Base-by-base conservation (phyloP, 106 monocot genomes). In the Allium cepa region DNA sequence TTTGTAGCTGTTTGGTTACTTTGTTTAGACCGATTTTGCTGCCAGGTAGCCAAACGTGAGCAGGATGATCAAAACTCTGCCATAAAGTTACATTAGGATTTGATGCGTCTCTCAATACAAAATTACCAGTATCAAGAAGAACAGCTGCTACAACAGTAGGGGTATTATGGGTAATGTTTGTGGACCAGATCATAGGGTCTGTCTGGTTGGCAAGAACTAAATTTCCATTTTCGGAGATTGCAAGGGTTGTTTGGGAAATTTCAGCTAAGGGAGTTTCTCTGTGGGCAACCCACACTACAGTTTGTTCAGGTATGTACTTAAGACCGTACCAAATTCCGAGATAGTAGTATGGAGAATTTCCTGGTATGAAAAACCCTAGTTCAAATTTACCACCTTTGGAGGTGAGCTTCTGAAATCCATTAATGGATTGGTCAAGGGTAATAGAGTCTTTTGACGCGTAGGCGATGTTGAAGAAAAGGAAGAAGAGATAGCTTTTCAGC, bases 11-110 rank as follows among this genome's bases (percentile, higher is more conserved):
- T 45, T 68, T 71, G 12, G 75, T 78, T 46, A 50, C 61, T 14
- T 68, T 75, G 47, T 80, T 83, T 12, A 72, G 22, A 3, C 72
- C 57, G 4, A 90, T 53, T 68, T 78, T 85, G 51, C 69, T 72
- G 0, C 80, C 80, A 9, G 82, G 90, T 3, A 90, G 77, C 52
- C 26, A 36, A 45, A 77, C 62, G 48, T 84, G 56, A 0, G 84
- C 73, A 18, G 79, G 84, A 56, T 84, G 76, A 13, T 77, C 73
- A 53, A 84, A 73, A 60, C 84, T 84, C 60, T 84, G 79, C 84
- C 84, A 84, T 1, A 66, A 26, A n/a, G 46, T 17, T 3, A 51
- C 14, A 9, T 56, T 55, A 1, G 78, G 71, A 62, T 76, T 53
- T 17, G 56, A 76, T 22, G 13, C 17, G 8, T 53, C 26, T 68